Evolutionary conservation across 2,329 filamentous ascomycete species (phyloP).

Genomic region (Neofusicoccum parvum): DNA sequence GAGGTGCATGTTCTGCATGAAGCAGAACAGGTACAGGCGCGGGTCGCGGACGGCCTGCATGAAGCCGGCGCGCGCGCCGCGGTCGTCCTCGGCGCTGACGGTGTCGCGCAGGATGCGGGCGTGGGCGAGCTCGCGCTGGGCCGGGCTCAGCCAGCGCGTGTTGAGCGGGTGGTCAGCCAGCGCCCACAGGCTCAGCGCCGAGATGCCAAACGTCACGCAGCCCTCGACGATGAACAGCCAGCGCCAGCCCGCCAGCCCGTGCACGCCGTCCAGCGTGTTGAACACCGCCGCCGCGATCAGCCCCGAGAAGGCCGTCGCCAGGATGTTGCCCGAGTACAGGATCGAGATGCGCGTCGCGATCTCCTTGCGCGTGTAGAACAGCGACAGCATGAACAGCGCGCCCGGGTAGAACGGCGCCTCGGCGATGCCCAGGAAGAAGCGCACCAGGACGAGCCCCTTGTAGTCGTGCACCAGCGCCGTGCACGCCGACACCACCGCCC

Average conservation of each 20-base stretch:
- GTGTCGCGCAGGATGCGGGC: constrained; percentile 51
- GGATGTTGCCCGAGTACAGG: constrained; percentile 43
- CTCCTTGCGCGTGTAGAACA: constrained; percentile 42
- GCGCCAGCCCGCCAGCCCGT: background rate
- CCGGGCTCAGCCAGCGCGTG: constrained; percentile 49
- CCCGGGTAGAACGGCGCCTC: constrained; percentile 40
- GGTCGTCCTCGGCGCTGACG: constrained; percentile 44
- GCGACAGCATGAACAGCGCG: constrained; percentile 37
- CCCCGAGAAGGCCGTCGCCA: constrained; percentile 45
- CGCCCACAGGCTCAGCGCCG: constrained; percentile 25
- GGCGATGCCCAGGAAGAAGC: constrained; percentile 42
- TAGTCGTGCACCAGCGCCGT: constrained; percentile 38
- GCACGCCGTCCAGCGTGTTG: constrained; percentile 31
- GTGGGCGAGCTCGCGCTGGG: constrained; percentile 47
- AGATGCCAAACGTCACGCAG: constrained; percentile 27
- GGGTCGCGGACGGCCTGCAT: background rate
- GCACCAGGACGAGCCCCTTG: constrained; percentile 40
- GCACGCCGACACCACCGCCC: constrained; percentile 43
- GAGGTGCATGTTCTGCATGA: constrained; percentile 14
- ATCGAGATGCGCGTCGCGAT: constrained; percentile 42
- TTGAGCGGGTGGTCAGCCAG: constrained; percentile 41
- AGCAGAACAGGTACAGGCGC: background rate
- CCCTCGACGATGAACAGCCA: constrained; percentile 16
- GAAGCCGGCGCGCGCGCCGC: background rate
- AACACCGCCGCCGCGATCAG: constrained; percentile 41